Evolutionary conservation across 495 filamentous ascomycete species (phyloP), one percentile per base, ranked within the genome.

Genomic region (Neurospora sublineolata): DNA sequence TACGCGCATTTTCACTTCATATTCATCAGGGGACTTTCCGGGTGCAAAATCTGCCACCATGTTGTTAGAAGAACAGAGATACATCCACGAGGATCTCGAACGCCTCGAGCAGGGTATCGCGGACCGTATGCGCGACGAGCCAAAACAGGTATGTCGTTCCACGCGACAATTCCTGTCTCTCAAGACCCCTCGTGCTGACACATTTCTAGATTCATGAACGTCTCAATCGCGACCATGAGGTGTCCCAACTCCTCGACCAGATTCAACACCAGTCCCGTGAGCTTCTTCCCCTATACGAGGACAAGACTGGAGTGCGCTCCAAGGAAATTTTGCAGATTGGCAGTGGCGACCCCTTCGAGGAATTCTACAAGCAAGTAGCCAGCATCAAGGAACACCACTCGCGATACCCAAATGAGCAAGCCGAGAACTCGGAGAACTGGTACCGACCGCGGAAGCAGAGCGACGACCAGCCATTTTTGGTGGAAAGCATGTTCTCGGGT

Each of bases 31-130:
- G 27, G 3, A 33, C 27, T 30, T 18, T 9, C 5, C 2, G 27
- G 14, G 23, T 64, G 14, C 14, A 33, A 64, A 18, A 64, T 33
- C 1, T 33, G 52, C 36, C 78, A 87, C 64, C 16, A 95, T 96
- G 93, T 80, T 96, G 72, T 82, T 97, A 69, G 95, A 99, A 84
- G 93, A 97, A 71, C 91, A 97, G 81, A 86, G 95, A 75, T 93
- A 91, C 77, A 86, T 97, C 72, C 94, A 97, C 73, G 95, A 99
- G 87, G 94, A 98, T 79, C 84, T 97, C 23, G 95, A 99, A 85
- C 87, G 96, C 73, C 84, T 98, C 68, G 95, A 98, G 83, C 92
- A 95, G 80, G 95, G 92, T 39, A 91, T 97, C 76, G 91, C 92
- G 30, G 95, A 98, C 79, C 91, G 94, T 72, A 87, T 93, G 68